Conservation (phyloP, 441 rosid genomes). For the Gossypium davidsonii region DNA sequence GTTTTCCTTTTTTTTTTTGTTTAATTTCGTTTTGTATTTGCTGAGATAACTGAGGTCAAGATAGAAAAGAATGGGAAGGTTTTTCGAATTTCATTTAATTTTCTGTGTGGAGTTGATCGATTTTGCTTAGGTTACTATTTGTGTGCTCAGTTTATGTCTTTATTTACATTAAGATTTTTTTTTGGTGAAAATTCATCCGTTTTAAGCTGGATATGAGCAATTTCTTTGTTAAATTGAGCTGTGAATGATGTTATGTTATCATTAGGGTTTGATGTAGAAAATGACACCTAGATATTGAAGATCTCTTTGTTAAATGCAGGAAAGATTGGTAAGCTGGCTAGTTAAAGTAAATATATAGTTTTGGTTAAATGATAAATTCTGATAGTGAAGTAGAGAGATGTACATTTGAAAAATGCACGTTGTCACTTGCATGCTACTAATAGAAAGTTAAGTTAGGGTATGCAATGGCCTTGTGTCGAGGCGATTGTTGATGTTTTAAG, state of each 20-base stretch:
- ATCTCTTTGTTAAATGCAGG: background rate
- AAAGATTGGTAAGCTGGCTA: background rate
- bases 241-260: background rate
- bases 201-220: background rate
- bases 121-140: background rate
- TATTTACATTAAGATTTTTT: background rate
- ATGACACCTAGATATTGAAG: background rate
- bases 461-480: background rate
- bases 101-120: background rate
- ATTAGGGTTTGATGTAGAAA: background rate
- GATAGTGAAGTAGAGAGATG: background rate
- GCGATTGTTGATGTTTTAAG: background rate
- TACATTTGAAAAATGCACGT: background rate
- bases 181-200: background rate
- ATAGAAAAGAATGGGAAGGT: background rate
- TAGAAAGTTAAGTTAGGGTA: background rate
- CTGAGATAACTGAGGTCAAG: conserved; percentile 6
- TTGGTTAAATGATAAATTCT: background rate
- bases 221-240: background rate
- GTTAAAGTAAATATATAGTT: background rate
- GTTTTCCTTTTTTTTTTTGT: background rate
- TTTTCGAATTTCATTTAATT: background rate
- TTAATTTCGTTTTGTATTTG: conserved; percentile 10
- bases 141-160: background rate
- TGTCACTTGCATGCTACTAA: background rate